phyloP scores from a whole-genome alignment of 1,284 basidiomycete species.

The Apiotrichum mycotoxinovorans region DNA sequence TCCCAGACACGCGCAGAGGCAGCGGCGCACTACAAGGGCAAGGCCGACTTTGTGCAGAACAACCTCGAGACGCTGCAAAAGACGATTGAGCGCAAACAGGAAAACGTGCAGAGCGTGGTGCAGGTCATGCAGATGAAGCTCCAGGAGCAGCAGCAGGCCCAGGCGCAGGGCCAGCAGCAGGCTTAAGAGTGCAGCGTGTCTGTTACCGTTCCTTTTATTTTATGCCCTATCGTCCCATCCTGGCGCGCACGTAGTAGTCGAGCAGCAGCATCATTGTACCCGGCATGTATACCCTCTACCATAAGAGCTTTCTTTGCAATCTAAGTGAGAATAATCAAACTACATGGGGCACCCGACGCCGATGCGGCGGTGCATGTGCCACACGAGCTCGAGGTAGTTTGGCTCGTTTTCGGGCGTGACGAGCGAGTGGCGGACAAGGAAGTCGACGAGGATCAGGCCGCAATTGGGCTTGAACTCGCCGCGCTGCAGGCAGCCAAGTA shows the following conservation, averaged over 20 bases:
- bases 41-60: slow-evolving; percentile 70
- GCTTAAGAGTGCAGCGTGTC: too few species aligned
- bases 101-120: slow-evolving; percentile 72
- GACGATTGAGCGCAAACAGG: slow-evolving; percentile 82
- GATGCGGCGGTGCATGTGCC: slow-evolving; percentile 38
- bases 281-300: slow-evolving; percentile 20
- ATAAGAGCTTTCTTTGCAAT: background rate
- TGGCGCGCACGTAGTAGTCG: background rate
- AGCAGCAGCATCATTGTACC: slow-evolving; percentile 12
- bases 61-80: slow-evolving; percentile 80
- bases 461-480: slow-evolving; percentile 59
- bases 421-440: slow-evolving; percentile 56
- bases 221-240: too few species aligned
- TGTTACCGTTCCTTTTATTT: too few species aligned
- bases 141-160: slow-evolving; percentile 34
- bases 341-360: slow-evolving; percentile 34
- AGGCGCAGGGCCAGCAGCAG: background rate
- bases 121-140: slow-evolving; percentile 74
- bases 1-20: slow-evolving; percentile 73
- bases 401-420: slow-evolving; percentile 55
- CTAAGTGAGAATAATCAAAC: background rate
- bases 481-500: slow-evolving; percentile 50
- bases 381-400: slow-evolving; percentile 43
- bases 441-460: slow-evolving; percentile 57
- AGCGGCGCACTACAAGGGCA: slow-evolving; percentile 67